Conservation (phyloP, 345 rosid genomes). For the Stellera chamaejasme region DNA sequence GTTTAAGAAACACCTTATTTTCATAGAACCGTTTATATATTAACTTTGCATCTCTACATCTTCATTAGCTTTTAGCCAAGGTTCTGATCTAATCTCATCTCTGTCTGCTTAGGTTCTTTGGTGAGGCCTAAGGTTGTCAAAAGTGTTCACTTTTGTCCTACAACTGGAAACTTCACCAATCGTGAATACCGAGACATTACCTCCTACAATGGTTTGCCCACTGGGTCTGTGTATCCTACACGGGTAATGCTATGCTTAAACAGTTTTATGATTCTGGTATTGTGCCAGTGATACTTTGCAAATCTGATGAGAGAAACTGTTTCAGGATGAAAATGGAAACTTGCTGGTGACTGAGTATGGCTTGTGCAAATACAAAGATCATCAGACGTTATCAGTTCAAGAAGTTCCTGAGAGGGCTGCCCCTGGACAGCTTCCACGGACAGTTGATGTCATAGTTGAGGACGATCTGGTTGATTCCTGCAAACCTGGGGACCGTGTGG, state of each 20-base stretch:
- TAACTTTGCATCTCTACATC: background rate
- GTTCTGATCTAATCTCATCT: too few species aligned
- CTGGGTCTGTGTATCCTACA: slow-evolving; percentile 97
- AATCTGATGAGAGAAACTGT: slow-evolving; percentile 13
- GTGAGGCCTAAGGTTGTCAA: slow-evolving; percentile 98
- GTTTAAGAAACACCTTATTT: too few species aligned
- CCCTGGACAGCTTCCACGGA: slow-evolving; percentile 99
- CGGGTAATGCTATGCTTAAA: slow-evolving; percentile 46
- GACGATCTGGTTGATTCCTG: slow-evolving; percentile 96
- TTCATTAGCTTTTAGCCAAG: too few species aligned
- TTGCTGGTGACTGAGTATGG: slow-evolving; percentile 96
- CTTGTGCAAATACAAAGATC: slow-evolving; percentile 89
- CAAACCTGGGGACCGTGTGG: slow-evolving; percentile 98
- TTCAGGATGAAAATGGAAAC: slow-evolving; percentile 88
- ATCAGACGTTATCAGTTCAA: slow-evolving; percentile 94
- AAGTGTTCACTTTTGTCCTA: slow-evolving; percentile 93
- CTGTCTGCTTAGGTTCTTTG: slow-evolving; percentile 60
- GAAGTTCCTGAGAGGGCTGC: slow-evolving; percentile 99
- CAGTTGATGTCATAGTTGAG: slow-evolving; percentile 90
- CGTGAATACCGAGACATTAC: slow-evolving; percentile 95
- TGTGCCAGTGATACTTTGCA: background rate
- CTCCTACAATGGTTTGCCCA: slow-evolving; percentile 80
- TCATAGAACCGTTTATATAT: background rate
- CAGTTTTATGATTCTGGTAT: slow-evolving; percentile 5
- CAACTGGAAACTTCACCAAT: slow-evolving; percentile 55